Percentiles rank a stretch among this genome's conserved stretches.
phyloP scores from a whole-genome alignment of 2,329 filamentous ascomycete species.

The Arthroderma sp. region DNA sequence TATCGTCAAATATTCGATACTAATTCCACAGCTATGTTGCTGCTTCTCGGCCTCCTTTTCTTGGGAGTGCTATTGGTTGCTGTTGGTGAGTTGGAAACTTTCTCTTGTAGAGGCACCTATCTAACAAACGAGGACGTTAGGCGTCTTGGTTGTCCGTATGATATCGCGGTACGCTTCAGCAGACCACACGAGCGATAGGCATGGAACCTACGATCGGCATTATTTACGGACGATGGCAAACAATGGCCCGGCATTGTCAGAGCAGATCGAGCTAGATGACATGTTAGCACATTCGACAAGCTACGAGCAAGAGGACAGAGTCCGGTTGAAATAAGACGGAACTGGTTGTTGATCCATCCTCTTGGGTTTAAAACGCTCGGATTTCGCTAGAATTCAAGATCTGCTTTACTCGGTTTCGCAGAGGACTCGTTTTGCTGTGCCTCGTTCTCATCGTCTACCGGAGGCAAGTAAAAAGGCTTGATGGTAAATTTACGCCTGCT shows the following conservation, averaged over 20 bases:
- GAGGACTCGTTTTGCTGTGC: conserved; percentile 38
- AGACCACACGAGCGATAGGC: conserved; percentile 7
- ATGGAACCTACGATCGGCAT: conserved; percentile 40
- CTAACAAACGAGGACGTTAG: conserved; percentile 13
- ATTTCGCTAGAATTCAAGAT: conserved; percentile 56
- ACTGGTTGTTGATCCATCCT: neutral
- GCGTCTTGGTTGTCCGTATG: conserved; percentile 41
- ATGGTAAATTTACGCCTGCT: conserved; percentile 75
- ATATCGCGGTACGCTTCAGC: conserved; percentile 31
- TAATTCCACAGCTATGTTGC: neutral
- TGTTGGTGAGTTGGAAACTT: conserved; percentile 1
- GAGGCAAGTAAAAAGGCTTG: conserved; percentile 78
- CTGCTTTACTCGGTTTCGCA: conserved; percentile 24
- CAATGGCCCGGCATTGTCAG: conserved; percentile 41
- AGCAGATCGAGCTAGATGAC: conserved; percentile 51
- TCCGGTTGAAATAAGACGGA: conserved; percentile 1
- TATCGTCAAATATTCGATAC: no score
- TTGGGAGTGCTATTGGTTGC: conserved; percentile 2
- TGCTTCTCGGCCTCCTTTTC: conserved; percentile 3
- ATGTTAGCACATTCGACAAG: conserved; percentile 37
- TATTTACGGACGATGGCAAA: conserved; percentile 46
- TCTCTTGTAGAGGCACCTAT: no score
- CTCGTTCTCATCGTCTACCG: conserved; percentile 61
- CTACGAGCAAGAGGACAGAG: conserved; percentile 9
- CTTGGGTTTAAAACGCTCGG: neutral